These are phyloP conservation scores for Trichophyton mentagrophytes DNA, from an alignment of 2,329 filamentous ascomycete species.

Conservation along the genomic window DNA sequence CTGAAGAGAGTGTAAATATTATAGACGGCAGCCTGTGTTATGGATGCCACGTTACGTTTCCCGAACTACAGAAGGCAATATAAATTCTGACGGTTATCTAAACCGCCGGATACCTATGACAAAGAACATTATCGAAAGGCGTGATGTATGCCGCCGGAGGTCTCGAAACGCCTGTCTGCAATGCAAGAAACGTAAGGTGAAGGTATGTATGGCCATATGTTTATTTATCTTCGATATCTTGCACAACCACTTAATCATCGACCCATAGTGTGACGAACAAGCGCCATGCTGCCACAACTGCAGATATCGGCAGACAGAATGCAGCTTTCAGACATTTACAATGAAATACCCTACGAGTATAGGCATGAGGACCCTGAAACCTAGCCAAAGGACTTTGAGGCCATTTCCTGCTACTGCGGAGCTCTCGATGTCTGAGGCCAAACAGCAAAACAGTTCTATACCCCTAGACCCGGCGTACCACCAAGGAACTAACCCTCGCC, in stretches of 20 bases:
- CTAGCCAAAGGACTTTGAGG: background rate
- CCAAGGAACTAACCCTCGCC: background rate
- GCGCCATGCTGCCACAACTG: conserved; percentile 12
- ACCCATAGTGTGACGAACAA: conserved; percentile 12
- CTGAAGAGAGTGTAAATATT: no score
- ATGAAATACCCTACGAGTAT: background rate
- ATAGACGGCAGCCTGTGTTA: no score
- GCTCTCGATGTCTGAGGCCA: background rate
- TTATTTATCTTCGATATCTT: background rate
- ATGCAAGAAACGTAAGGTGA: conserved; percentile 13
- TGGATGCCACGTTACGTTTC: no score
- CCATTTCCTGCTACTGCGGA: background rate
- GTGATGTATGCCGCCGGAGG: background rate
- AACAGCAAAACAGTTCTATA: background rate
- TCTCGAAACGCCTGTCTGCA: conserved; percentile 13
- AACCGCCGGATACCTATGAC: background rate
- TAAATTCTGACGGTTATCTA: background rate
- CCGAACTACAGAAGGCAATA: no score
- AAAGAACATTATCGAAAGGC: background rate
- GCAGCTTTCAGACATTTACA: conserved; percentile 8
- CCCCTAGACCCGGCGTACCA: background rate
- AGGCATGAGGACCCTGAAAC: background rate
- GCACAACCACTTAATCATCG: background rate
- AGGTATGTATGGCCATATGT: conserved; percentile 1
- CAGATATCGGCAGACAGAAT: conserved; percentile 8